Conservation (phyloP, 352 stramenopile species). For the Phytopythium ostracodes region DNA sequence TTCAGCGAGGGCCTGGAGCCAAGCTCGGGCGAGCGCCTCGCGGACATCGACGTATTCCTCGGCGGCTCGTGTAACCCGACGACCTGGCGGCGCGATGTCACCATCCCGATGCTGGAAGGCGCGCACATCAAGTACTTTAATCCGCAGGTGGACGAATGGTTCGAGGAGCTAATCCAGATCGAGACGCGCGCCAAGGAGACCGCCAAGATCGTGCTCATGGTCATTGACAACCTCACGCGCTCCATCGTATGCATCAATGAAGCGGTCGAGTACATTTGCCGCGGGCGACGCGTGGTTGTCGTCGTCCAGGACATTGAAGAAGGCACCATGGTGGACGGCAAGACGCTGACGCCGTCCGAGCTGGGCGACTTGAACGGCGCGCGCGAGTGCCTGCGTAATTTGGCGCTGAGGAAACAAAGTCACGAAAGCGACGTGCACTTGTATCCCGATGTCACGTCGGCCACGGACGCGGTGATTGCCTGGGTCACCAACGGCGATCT, state of each 20-base stretch:
- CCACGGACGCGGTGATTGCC: conserved; percentile 41
- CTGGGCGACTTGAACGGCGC: conserved; percentile 81
- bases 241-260: conserved; percentile 87
- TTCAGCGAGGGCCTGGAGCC: conserved; percentile 48
- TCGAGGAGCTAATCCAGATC: conserved; percentile 77
- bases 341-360: conserved; percentile 45
- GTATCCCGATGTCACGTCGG: conserved; percentile 43
- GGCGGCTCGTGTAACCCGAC: conserved; percentile 88
- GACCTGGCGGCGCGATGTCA: conserved; percentile 77
- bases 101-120: conserved; percentile 68
- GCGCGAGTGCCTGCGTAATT: conserved; percentile 66
- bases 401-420: conserved; percentile 33
- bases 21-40: conserved; percentile 17
- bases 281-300: conserved; percentile 62
- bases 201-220: conserved; percentile 81
- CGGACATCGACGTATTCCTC: conserved; percentile 70
- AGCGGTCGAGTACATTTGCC: conserved; percentile 83
- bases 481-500: conserved; percentile 51
- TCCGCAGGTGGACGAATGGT: conserved; percentile 89
- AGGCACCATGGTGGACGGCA: conserved; percentile 47
- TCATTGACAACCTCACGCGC: conserved; percentile 76
- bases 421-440: conserved; percentile 26
- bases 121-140: conserved; percentile 81
- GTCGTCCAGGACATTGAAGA: conserved; percentile 77
- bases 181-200: conserved; percentile 80